Evolutionary conservation across 257 asterid genomes (phyloP).

Genomic region (Jasminum sambac): DNA sequence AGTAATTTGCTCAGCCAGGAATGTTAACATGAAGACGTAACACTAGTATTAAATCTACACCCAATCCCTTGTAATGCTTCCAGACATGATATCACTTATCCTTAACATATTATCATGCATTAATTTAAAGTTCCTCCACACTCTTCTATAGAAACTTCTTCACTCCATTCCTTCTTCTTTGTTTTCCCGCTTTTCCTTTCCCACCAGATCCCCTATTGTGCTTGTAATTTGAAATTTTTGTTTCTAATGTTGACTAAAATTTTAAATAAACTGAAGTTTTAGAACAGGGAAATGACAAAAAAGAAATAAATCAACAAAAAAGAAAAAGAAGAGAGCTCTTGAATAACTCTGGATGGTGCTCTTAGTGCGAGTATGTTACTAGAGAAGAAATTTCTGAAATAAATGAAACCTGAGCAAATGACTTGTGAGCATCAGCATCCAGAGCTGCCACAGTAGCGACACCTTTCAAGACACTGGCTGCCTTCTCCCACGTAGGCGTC

Average conservation of each 20-base stretch:
- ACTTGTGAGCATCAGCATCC: conserved; percentile 91
- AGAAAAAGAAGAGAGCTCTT: not conserved
- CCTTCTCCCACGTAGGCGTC: conserved; percentile 92
- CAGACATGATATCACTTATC: not conserved
- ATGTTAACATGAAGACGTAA: not conserved
- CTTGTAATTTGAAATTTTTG: not conserved
- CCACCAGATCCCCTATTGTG: not conserved
- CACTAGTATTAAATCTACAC: not conserved
- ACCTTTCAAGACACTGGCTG: conserved; percentile 83
- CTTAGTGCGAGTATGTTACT: conserved; percentile 13
- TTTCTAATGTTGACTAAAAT: conserved; percentile 12
- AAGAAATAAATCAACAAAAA: too few species aligned
- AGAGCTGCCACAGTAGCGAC: conserved; percentile 91
- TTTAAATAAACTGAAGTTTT: not conserved
- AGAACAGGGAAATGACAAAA: not conserved
- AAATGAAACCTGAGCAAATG: conserved; percentile 79
- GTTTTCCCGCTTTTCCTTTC: not conserved
- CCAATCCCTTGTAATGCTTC: not conserved
- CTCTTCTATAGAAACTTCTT: not conserved
- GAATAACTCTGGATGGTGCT: conserved; percentile 11
- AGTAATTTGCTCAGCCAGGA: not conserved
- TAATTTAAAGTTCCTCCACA: not conserved
- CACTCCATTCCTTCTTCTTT: not conserved
- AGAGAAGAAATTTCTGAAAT: not conserved
- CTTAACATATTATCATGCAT: not conserved